These are phyloP conservation scores for Rhodomyrtus psidioides DNA, from an alignment of 441 rosid species.

Conservation along the genomic window DNA sequence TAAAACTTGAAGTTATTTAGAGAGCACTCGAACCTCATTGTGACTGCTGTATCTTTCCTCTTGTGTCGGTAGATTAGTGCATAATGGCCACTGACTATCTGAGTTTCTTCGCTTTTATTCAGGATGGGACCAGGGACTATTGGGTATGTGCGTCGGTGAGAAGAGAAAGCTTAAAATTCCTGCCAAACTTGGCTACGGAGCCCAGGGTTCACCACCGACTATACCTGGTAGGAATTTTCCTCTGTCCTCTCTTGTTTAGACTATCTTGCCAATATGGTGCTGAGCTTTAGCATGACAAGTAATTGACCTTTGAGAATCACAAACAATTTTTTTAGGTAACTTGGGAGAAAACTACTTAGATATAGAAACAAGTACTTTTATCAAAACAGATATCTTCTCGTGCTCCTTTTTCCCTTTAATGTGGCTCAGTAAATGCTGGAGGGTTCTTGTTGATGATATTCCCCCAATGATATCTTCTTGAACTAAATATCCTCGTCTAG, in stretches of 20 bases:
- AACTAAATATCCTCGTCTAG: background rate
- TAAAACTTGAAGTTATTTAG: background rate
- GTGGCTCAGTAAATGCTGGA: background rate
- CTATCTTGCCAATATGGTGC: background rate
- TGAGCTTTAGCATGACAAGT: background rate
- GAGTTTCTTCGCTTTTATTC: conserved; percentile 6
- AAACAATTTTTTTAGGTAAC: background rate
- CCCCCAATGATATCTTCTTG: background rate
- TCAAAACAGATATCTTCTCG: background rate
- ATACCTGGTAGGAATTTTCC: conserved; percentile 55
- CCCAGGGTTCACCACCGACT: conserved; percentile 79
- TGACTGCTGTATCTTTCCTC: background rate
- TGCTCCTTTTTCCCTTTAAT: background rate
- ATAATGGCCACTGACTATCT: background rate
- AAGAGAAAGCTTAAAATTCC: conserved; percentile 92
- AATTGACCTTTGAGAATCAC: background rate
- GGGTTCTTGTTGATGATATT: background rate
- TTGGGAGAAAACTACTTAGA: background rate
- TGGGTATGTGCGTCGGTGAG: conserved; percentile 84
- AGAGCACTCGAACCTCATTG: background rate
- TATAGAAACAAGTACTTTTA: background rate
- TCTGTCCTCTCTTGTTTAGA: background rate
- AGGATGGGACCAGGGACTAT: conserved; percentile 97
- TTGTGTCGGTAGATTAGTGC: background rate
- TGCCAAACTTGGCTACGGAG: conserved; percentile 82